phyloP scores from a whole-genome alignment of 805 yeast species.

The Saturnispora halmiae region DNA sequence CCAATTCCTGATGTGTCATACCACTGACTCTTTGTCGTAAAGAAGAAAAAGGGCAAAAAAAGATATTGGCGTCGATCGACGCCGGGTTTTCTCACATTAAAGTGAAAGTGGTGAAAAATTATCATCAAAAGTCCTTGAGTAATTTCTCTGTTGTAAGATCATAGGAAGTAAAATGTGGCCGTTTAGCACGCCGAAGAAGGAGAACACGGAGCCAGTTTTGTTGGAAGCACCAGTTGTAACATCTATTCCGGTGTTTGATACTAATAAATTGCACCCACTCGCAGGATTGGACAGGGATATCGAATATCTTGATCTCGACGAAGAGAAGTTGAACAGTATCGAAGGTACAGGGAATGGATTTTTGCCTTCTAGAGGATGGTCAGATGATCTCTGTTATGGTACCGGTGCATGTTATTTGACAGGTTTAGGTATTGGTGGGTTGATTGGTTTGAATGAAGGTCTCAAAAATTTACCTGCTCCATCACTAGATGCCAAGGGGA shows the following conservation, averaged over 20 bases:
- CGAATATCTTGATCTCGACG: slow-evolving; percentile 85
- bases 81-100: not conserved
- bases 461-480: slow-evolving; percentile 55
- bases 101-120: not conserved
- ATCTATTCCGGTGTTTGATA: slow-evolving; percentile 40
- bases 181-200: slow-evolving; percentile 14
- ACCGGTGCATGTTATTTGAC: slow-evolving; percentile 88
- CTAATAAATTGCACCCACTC: slow-evolving; percentile 75
- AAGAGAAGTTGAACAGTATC: slow-evolving; percentile 61
- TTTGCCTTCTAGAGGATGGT: slow-evolving; percentile 95
- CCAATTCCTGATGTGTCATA: slow-evolving; percentile 2
- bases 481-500: slow-evolving; percentile 47
- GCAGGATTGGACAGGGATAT: slow-evolving; percentile 87
- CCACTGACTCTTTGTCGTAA: no score
- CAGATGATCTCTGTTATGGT: slow-evolving; percentile 95
- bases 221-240: slow-evolving; percentile 12
- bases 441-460: slow-evolving; percentile 83
- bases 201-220: not conserved
- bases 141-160: no score
- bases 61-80: not conserved
- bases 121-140: no score
- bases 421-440: slow-evolving; percentile 85
- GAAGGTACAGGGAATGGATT: slow-evolving; percentile 80
- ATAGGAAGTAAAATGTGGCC: slow-evolving; percentile 19
- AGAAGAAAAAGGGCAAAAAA: not conserved